phyloP scores from a whole-genome alignment of 148 eudicot species.

The Mesembryanthemum crystallinum region DNA sequence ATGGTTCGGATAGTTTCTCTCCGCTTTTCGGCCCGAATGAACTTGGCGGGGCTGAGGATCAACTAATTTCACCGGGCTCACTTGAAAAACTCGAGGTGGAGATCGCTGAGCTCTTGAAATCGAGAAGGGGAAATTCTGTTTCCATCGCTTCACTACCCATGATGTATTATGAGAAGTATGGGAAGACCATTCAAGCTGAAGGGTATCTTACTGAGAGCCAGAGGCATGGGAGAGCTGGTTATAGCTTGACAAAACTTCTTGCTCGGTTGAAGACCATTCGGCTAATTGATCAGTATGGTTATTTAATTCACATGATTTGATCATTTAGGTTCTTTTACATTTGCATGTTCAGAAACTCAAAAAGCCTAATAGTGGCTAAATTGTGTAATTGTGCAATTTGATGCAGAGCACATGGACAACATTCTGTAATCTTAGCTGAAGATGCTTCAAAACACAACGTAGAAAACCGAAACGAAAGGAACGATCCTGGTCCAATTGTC shows the following conservation, averaged over 20 bases:
- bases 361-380: not conserved
- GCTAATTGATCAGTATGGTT: constrained; percentile 45
- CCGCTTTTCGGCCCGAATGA: constrained; percentile 42
- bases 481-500: constrained; percentile 54
- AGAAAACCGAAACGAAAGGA: constrained; percentile 42
- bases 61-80: constrained; percentile 39
- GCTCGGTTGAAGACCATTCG: constrained; percentile 48
- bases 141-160: constrained; percentile 59
- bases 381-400: not conserved
- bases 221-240: constrained; percentile 67
- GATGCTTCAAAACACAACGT: constrained; percentile 45
- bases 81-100: constrained; percentile 50
- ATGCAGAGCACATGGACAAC: constrained; percentile 62
- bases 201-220: constrained; percentile 74
- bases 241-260: constrained; percentile 62
- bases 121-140: constrained; percentile 41
- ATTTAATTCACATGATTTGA: not conserved
- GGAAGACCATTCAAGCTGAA: constrained; percentile 53
- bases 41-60: constrained; percentile 39
- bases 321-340: not conserved
- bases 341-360: not conserved
- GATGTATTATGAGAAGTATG: constrained; percentile 48
- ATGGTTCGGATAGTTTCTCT: constrained; percentile 46
- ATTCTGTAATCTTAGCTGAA: constrained; percentile 53
- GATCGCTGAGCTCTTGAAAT: constrained; percentile 50